Conservation (phyloP, 108 stramenopile species). For the Pinguiococcus pyrenoidosus region DNA sequence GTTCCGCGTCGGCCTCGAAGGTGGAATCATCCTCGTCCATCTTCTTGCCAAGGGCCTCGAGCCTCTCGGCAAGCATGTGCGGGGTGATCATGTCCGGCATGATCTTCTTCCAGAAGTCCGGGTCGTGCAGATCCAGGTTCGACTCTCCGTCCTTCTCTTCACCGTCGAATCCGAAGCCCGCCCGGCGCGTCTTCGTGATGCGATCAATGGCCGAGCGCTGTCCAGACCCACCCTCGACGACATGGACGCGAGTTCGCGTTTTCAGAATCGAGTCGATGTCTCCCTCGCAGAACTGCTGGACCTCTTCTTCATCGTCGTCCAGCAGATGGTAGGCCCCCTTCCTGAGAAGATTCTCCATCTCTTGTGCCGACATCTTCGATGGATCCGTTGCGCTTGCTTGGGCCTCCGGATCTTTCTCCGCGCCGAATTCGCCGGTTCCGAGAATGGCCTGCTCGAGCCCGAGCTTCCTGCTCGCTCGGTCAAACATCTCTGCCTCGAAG, state of each 20-base stretch:
- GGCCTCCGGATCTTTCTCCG: background rate
- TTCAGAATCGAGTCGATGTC: conserved; percentile 43
- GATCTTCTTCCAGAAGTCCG: conserved; percentile 40
- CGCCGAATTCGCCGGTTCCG: conserved; percentile 73
- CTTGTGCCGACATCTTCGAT: conserved; percentile 18
- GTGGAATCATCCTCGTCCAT: conserved; percentile 1
- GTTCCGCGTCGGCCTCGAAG: too few species aligned
- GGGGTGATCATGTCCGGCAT: conserved; percentile 34
- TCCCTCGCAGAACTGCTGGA: conserved; percentile 35
- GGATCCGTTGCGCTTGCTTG: background rate
- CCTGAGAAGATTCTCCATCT: conserved; percentile 41
- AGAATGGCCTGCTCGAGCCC: conserved; percentile 98
- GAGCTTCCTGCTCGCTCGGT: conserved; percentile 87
- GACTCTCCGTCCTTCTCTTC: conserved; percentile 17
- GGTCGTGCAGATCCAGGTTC: conserved; percentile 33
- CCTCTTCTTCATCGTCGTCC: conserved; percentile 29
- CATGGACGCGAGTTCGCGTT: conserved; percentile 10
- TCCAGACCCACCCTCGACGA: background rate
- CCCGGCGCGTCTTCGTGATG: conserved; percentile 3
- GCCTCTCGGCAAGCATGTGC: conserved; percentile 1
- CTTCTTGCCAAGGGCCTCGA: background rate
- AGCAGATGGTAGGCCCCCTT: conserved; percentile 44
- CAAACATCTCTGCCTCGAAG: conserved; percentile 97
- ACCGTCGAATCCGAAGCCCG: background rate
- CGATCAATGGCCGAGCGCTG: background rate